Evolutionary conservation across 1,139 yeast species (phyloP).

Genomic region (Protomyces macrosporus): DNA sequence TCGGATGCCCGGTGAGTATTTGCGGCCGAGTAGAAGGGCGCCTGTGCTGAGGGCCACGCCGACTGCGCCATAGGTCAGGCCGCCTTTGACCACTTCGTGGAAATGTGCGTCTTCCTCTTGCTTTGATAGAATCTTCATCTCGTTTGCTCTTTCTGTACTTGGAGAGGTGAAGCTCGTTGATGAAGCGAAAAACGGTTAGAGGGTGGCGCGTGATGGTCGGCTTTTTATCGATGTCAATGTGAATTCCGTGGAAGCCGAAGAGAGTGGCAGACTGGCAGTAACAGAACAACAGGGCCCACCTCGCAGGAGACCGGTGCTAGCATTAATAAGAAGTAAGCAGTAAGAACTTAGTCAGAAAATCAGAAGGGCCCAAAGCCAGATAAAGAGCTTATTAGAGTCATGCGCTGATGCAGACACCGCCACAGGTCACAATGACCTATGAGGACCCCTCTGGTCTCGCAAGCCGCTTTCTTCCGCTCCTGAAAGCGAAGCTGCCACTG

Average conservation of each 20-base stretch:
- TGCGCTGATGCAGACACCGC: background rate
- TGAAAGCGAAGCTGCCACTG: background rate
- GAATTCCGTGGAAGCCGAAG: no score
- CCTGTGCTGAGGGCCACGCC: conserved; percentile 4
- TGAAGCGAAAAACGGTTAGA: no score
- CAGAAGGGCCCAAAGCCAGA: no score
- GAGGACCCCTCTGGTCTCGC: background rate
- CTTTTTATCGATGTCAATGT: no score
- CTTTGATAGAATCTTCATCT: conserved; percentile 20
- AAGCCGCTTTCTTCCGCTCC: background rate
- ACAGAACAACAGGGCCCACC: no score
- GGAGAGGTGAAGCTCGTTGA: no score
- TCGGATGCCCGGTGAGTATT: conserved; percentile 12
- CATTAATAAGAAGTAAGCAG: no score
- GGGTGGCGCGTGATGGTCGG: no score
- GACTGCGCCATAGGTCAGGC: conserved; percentile 2
- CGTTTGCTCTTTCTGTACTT: background rate
- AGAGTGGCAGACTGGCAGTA: no score
- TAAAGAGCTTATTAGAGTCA: no score
- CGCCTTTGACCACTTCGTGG: conserved; percentile 17
- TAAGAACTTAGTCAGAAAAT: no score
- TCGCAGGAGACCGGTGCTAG: no score
- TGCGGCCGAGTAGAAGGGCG: conserved; percentile 16
- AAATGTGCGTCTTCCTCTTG: conserved; percentile 20
- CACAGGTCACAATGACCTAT: background rate